phyloP scores from a whole-genome alignment of 2,329 filamentous ascomycete species.

The Fusarium nurragi region DNA sequence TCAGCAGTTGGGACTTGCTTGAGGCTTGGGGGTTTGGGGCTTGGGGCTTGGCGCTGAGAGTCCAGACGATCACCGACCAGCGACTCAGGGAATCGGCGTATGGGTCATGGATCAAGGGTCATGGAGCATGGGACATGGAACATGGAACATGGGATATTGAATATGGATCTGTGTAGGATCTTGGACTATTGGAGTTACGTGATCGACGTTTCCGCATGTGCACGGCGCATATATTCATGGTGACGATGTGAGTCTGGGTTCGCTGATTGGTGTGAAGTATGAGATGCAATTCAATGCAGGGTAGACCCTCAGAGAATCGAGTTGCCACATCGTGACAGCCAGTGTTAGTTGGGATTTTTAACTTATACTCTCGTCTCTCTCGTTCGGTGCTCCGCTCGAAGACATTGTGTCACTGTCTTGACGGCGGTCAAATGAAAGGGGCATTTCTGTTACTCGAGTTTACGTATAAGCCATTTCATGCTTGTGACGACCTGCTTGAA shows the following conservation, averaged over 20 bases:
- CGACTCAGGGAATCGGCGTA: conserved; percentile 4
- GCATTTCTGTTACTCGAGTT: not conserved
- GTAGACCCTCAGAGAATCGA: not conserved
- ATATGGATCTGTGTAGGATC: too few relatives aligned
- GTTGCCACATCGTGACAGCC: not conserved
- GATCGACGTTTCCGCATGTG: conserved; percentile 13
- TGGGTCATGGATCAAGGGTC: not conserved
- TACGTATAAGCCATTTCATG: conserved; percentile 6
- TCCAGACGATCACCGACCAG: conserved; percentile 6
- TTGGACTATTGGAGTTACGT: not conserved
- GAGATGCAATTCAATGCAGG: conserved; percentile 1
- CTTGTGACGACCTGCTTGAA: conserved; percentile 4
- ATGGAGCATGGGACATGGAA: too few relatives aligned
- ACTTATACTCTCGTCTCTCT: not conserved
- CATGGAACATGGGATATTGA: too few relatives aligned
- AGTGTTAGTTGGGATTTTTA: not conserved
- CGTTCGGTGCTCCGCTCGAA: not conserved
- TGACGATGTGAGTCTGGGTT: not conserved
- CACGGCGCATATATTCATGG: conserved; percentile 10
- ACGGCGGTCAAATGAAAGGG: not conserved
- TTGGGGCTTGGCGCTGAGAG: conserved; percentile 4
- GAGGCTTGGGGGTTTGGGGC: not conserved
- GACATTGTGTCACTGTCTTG: not conserved
- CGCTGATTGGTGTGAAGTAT: not conserved
- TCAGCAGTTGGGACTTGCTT: not conserved